Evolutionary conservation across 495 filamentous ascomycete genomes (phyloP), one percentile per base, ranked within the genome.

Genomic region (Hyphodiscus hymeniophilus): DNA sequence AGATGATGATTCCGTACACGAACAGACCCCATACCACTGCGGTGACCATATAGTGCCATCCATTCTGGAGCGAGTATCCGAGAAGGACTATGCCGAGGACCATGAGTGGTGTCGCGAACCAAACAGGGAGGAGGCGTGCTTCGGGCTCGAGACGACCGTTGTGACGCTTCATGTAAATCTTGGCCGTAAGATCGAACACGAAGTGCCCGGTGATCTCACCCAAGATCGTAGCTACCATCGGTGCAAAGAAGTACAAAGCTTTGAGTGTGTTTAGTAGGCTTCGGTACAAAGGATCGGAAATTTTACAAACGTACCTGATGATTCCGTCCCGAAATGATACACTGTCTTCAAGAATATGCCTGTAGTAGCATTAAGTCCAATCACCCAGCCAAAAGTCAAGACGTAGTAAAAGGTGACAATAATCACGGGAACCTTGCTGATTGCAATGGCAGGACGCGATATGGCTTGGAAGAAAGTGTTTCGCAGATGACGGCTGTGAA

Each of bases 191-290:
- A 42, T 67, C 64, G 38, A 64, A 61, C 55, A 64, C 59, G 46
- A 50, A 66, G 44, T 64, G 64, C 32, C 64, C 64, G 54, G 54
- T 64, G 16, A 57, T 11, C 49, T 67, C 64, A 13, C 52, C 61
- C 17, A 58, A 15, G 24, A 64, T 15, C 16, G 55, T 59, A 22
- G 57, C 63, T 11, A 66, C 46, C 49, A 61, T 60, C 3, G 64
- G 64, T 16, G 64, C 60, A 20, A 63, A 56, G 54, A 49, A 67
- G 21, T 60, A 45, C 30, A 64, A 51, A 1, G 57, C 61, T 39
- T 57, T 4, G 10, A n/a, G 34, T n/a, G 15, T 4, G 34, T 18
- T n/a, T n/a, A 36, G 13, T 36, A 36, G 34, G 6, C 17, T 15
- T 36, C 6, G n/a, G n/a, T n/a, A n/a, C n/a, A n/a, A n/a, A n/a